phyloP scores from a whole-genome alignment of 768 basidiomycete genomes.

The Xerocomellus intermedius region DNA sequence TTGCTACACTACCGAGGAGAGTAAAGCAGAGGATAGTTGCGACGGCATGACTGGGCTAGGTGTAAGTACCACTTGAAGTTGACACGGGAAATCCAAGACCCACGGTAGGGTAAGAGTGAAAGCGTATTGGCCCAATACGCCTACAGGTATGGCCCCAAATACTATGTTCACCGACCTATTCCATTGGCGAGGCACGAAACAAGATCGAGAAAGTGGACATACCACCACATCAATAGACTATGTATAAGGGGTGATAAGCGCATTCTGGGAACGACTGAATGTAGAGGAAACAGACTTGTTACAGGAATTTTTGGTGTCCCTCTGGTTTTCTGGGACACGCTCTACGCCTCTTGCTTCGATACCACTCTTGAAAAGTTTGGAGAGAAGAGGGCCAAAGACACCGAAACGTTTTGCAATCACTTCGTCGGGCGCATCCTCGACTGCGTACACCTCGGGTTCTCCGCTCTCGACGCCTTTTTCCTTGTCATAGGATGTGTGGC shows the following conservation, averaged over 20 bases:
- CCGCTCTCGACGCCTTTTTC: conserved; percentile 15
- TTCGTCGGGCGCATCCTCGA: conserved; percentile 29
- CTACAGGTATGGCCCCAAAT: conserved; percentile 49
- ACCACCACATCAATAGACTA: conserved; percentile 49
- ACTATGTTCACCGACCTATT: conserved; percentile 48
- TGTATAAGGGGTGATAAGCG: conserved; percentile 1
- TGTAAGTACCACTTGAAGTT: not conserved
- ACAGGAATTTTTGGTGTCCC: conserved; percentile 43
- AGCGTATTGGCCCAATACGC: conserved; percentile 45
- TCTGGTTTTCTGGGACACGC: conserved; percentile 49
- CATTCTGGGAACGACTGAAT: not conserved
- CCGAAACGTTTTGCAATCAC: conserved; percentile 32
- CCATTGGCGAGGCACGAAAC: not conserved
- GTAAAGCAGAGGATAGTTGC: conserved; percentile 47
- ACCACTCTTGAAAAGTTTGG: conserved; percentile 44
- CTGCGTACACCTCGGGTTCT: not conserved
- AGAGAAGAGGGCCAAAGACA: conserved; percentile 30
- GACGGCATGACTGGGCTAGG: conserved; percentile 37
- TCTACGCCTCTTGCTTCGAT: conserved; percentile 57
- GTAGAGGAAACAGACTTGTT: conserved; percentile 36
- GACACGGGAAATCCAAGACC: conserved; percentile 13
- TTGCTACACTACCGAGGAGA: conserved; percentile 40
- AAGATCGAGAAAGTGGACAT: not conserved
- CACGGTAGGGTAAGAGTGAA: conserved; percentile 49
- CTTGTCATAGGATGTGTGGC: conserved; percentile 9